Evolutionary conservation across 176 grass and related monocot genomes (phyloP), one percentile per base, ranked within the genome.

Genomic region (Lolium multiflorum): DNA sequence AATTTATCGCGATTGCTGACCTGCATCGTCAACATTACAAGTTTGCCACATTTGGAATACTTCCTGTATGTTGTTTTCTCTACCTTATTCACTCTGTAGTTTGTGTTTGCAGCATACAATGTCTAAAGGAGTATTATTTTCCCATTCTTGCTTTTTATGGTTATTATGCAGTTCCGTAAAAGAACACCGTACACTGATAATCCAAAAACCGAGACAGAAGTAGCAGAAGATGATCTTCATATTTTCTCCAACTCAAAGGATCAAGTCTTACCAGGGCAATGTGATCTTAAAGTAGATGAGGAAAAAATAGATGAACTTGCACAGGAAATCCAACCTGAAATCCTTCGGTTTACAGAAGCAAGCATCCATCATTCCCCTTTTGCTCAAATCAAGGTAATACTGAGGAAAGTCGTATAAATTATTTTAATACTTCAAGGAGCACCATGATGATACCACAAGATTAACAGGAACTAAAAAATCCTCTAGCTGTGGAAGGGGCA

Each of bases 31-130:
- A 74, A 49, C 44, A 74, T 74, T 49, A 48, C 44, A 74, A 49
- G 44, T 74, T 74, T 74, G 41, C 44, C 44, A 74, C 65, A 50
- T 74, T 74, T 25, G 71, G 71, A 11, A 74, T 48, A 49, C 71
- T 74, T 25, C 43, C 4, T 74, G 71, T 74, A 74, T 16, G 71
- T 49, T 5, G 1, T 49, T 25, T 72, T 74, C 71, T 49, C 41
- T 2, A 74, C 71, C 71, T 25, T 74, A 25, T 49, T 24, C 1
- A 49, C 12, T 74, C 20, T 25, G 44, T 15, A 15, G 43, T 74
- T 74, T 25, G 1, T 74, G 5, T 26, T 47, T 3, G 11, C 69
- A 72, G 12, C 43, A 74, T 74, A 74, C n/a, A 24, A 49, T 3
- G 1, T 25, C 15, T 74, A 14, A 49, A 49, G 25, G 20, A 25